phyloP scores from a whole-genome alignment of 495 filamentous ascomycete species.

The Platismatia glauca region DNA sequence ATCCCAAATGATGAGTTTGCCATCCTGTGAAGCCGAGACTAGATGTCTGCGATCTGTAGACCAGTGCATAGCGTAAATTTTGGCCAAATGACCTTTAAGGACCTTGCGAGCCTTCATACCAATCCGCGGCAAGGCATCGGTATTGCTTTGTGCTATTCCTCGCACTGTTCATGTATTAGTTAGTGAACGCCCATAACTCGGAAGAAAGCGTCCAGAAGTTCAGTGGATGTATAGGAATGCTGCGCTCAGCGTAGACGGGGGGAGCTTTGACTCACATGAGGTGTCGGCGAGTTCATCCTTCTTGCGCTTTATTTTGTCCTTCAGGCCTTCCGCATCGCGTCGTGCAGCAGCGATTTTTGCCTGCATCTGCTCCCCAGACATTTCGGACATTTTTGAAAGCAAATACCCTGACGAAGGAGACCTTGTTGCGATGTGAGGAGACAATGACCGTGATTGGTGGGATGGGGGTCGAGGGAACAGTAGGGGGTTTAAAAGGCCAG shows the following conservation, averaged over 20 bases:
- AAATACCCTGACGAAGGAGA: slow-evolving; percentile 1
- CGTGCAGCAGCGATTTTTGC: slow-evolving; percentile 90
- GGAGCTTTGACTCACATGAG: slow-evolving; percentile 60
- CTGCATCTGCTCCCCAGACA: slow-evolving; percentile 66
- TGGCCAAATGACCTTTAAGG: slow-evolving; percentile 93
- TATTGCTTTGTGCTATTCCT: slow-evolving; percentile 78
- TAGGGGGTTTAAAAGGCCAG: slow-evolving; percentile 11
- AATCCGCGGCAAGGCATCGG: slow-evolving; percentile 81
- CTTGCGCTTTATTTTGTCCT: slow-evolving; percentile 98
- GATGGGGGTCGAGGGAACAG: slow-evolving; percentile 2
- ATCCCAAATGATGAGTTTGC: slow-evolving; percentile 99
- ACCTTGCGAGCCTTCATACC: slow-evolving; percentile 94
- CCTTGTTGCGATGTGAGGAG: not conserved
- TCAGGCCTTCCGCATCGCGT: slow-evolving; percentile 94
- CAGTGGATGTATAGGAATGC: not conserved
- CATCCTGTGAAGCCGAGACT: slow-evolving; percentile 96
- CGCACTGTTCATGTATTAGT: slow-evolving; percentile 53
- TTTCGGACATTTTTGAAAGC: slow-evolving; percentile 42
- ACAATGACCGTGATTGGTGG: slow-evolving; percentile 5
- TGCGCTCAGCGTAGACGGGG: not conserved
- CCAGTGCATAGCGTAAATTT: slow-evolving; percentile 99
- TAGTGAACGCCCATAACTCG: slow-evolving; percentile 21
- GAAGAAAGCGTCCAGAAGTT: slow-evolving; percentile 10
- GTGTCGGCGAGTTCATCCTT: slow-evolving; percentile 99
- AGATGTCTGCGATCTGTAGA: slow-evolving; percentile 96